Evolutionary conservation across 1,284 basidiomycete species (phyloP).

Genomic region (Cryptococcus sp.): DNA sequence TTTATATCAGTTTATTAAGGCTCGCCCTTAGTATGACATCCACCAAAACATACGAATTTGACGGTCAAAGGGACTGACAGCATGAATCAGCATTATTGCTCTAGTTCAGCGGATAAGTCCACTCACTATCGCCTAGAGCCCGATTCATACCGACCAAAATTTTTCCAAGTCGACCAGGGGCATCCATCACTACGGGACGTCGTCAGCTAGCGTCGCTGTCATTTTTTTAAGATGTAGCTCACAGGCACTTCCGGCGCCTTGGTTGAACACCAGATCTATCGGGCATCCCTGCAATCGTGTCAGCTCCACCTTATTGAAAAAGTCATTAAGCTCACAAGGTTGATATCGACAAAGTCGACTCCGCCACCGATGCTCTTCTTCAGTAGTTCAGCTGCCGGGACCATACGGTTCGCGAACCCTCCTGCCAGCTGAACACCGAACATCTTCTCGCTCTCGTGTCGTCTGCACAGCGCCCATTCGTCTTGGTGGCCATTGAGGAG

Average conservation of each 20-base stretch:
- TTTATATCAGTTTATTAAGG: too few relatives aligned
- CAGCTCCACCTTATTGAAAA: not conserved
- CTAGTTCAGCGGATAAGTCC: not conserved
- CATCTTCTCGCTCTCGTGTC: conserved; percentile 82
- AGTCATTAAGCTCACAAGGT: conserved; percentile 53
- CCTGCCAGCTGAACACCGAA: conserved; percentile 81
- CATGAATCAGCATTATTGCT: conserved; percentile 2
- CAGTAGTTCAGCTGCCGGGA: conserved; percentile 82
- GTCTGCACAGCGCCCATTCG: conserved; percentile 85
- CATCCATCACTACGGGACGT: conserved; percentile 69
- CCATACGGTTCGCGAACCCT: conserved; percentile 53
- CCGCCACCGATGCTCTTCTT: conserved; percentile 64
- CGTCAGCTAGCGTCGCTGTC: conserved; percentile 16
- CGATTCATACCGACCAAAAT: conserved; percentile 90
- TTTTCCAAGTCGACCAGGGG: conserved; percentile 76
- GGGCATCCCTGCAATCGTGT: conserved; percentile 76
- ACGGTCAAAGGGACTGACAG: conserved; percentile 78
- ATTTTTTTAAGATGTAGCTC: conserved; percentile 11
- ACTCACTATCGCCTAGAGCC: conserved; percentile 73
- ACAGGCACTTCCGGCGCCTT: conserved; percentile 84
- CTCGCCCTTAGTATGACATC: too few relatives aligned
- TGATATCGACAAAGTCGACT: conserved; percentile 90
- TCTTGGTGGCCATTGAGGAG: conserved; percentile 80
- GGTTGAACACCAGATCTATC: conserved; percentile 92
- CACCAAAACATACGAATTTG: conserved; percentile 62